Percentiles rank a stretch among this genome's conserved stretches.
Evolutionary conservation across 1,284 basidiomycete genomes (phyloP).

Genomic region (Anthracocystis setariae): DNA sequence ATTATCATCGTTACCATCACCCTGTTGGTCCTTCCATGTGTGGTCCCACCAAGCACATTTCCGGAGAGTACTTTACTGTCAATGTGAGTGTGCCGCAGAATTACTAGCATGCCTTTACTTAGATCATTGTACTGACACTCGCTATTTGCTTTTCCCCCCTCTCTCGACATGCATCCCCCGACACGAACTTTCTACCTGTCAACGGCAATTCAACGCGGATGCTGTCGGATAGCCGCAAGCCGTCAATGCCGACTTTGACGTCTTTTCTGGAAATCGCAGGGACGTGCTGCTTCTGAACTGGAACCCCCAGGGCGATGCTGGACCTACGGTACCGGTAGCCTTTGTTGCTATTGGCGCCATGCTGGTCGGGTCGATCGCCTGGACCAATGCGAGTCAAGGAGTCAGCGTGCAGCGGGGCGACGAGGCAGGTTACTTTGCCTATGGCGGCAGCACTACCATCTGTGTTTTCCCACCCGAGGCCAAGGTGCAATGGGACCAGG

Average conservation of each 20-base stretch:
- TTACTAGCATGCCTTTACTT: slow-evolving; percentile 3
- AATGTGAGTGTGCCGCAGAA: slow-evolving; percentile 73
- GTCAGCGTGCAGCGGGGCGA: slow-evolving; percentile 81
- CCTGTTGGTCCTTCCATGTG: slow-evolving; percentile 79
- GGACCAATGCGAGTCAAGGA: slow-evolving; percentile 80
- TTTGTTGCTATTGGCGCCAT: slow-evolving; percentile 69
- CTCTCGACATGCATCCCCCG: neutral
- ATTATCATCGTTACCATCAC: slow-evolving; percentile 95
- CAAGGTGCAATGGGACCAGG: slow-evolving; percentile 85
- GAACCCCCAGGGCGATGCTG: slow-evolving; percentile 31
- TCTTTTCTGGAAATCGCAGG: slow-evolving; percentile 57
- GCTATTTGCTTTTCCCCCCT: neutral
- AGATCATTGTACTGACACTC: slow-evolving; percentile 3
- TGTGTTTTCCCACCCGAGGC: slow-evolving; percentile 44
- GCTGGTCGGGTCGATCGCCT: slow-evolving; percentile 76
- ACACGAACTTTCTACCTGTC: neutral
- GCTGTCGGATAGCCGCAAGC: slow-evolving; percentile 46
- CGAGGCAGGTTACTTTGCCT: slow-evolving; percentile 77
- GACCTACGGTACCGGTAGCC: slow-evolving; percentile 24
- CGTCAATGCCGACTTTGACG: slow-evolving; percentile 60
- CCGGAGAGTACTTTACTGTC: slow-evolving; percentile 65
- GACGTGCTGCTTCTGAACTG: slow-evolving; percentile 53
- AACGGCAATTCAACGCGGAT: slow-evolving; percentile 3
- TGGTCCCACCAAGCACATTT: slow-evolving; percentile 71
- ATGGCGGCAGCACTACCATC: slow-evolving; percentile 60